phyloP scores from a whole-genome alignment of 2,329 filamentous ascomycete species.

The Teratosphaeria gauchensis region DNA sequence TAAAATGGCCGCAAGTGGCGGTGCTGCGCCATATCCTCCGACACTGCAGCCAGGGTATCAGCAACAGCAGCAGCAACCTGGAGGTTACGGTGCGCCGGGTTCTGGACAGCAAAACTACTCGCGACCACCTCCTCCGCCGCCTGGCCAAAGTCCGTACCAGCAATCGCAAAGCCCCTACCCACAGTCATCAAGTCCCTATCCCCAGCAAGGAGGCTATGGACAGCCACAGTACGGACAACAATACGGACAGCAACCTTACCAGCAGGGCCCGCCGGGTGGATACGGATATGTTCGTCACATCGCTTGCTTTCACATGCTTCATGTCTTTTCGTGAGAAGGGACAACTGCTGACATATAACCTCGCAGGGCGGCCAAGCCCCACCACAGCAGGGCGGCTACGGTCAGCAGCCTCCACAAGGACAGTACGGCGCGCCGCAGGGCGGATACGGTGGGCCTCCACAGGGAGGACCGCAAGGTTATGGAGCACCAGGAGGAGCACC shows the following conservation, averaged over 20 bases:
- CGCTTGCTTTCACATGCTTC: not conserved
- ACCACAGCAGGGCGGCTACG: conserved; percentile 12
- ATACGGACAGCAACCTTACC: conserved; percentile 21
- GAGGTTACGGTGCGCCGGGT: not conserved
- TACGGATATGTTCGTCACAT: conserved; percentile 26
- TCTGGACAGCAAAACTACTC: conserved; percentile 23
- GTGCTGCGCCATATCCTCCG: conserved; percentile 32
- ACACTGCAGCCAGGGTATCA: conserved; percentile 30
- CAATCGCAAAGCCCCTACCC: not conserved
- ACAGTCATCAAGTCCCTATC: conserved; percentile 3
- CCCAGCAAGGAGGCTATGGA: conserved; percentile 4
- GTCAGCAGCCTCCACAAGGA: conserved; percentile 11
- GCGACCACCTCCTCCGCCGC: conserved; percentile 29
- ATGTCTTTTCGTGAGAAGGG: conserved; percentile 1
- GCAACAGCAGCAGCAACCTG: conserved; percentile 5
- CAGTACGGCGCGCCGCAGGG: conserved; percentile 15
- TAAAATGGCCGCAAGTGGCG: conserved; percentile 18
- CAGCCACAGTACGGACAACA: conserved; percentile 8
- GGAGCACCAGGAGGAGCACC: conserved; percentile 24
- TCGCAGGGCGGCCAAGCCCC: conserved; percentile 5
- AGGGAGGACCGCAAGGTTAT: conserved; percentile 27
- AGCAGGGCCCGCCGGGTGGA: conserved; percentile 20
- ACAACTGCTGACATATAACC: conserved; percentile 8
- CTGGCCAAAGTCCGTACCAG: conserved; percentile 8
- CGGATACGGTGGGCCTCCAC: conserved; percentile 25